Evolutionary conservation across 352 stramenopile genomes (phyloP).

Genomic region (Globisporangium takayamanum): DNA sequence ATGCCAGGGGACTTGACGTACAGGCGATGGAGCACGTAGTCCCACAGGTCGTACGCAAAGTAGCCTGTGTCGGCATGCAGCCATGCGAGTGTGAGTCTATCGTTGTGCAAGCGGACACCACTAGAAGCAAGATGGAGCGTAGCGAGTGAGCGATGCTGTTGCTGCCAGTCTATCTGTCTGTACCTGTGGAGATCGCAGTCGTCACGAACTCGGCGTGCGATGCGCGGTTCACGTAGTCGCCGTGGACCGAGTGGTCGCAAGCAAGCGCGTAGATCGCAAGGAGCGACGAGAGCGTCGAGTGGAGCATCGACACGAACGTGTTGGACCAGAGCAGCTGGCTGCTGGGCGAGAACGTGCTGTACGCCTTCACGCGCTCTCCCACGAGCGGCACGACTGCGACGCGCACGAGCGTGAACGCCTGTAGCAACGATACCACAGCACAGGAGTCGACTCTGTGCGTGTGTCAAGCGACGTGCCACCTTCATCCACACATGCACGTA

Average conservation of each 20-base stretch:
- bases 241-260: constrained; percentile 40
- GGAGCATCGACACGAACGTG: constrained; percentile 66
- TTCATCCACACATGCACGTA: constrained; percentile 11
- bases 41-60: constrained; percentile 80
- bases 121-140: not conserved
- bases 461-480: not conserved
- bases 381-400: constrained; percentile 33
- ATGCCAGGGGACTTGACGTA: constrained; percentile 71
- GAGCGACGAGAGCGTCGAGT: constrained; percentile 53
- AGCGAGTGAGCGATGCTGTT: not conserved
- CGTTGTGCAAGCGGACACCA: too few relatives aligned
- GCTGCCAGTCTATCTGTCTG: not conserved
- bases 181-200: constrained; percentile 61
- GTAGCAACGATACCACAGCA: too few relatives aligned
- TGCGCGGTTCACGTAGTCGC: constrained; percentile 32
- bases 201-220: constrained; percentile 39
- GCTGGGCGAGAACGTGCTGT: constrained; percentile 31
- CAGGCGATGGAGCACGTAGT: constrained; percentile 63
- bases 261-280: constrained; percentile 43
- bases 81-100: not conserved
- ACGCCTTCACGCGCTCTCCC: constrained; percentile 35
- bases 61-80: constrained; percentile 24
- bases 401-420: constrained; percentile 46
- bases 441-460: not conserved
- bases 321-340: constrained; percentile 62